Evolutionary conservation across 208 protist species (phyloP).

Genomic region (Eutreptiella sp.): DNA sequence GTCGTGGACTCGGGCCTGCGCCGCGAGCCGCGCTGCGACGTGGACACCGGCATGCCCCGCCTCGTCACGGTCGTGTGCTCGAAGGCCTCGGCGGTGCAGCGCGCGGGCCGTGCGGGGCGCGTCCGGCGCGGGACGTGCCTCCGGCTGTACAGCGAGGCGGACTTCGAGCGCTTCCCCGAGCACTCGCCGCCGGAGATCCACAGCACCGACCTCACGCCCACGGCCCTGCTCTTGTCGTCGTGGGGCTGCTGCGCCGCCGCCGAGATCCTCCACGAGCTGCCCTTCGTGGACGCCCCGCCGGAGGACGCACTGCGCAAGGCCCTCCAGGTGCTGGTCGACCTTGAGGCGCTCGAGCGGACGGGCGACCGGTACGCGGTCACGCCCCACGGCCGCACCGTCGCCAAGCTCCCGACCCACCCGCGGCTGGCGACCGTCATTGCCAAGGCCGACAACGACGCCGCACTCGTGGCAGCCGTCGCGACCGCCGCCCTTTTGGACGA

Average conservation of each 20-base stretch:
- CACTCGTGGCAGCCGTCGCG: no score
- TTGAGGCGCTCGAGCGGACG: constrained; percentile 92
- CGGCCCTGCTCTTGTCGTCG: constrained; percentile 65
- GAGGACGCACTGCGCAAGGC: constrained; percentile 66
- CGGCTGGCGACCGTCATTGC: constrained; percentile 86
- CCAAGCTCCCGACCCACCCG: constrained; percentile 97
- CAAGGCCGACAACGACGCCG: no score
- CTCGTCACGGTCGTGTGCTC: constrained; percentile 89
- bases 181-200: constrained; percentile 72
- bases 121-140: constrained; percentile 76
- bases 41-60: constrained; percentile 88
- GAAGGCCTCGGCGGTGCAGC: constrained; percentile 73
- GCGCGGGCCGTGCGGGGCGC: constrained; percentile 85
- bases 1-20: constrained; percentile 98
- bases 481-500: no score
- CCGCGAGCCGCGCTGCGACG: constrained; percentile 97
- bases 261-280: no score
- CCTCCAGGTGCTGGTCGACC: constrained; percentile 80
- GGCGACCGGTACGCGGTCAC: no score
- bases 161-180: constrained; percentile 37
- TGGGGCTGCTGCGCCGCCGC: no score
- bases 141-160: constrained; percentile 65
- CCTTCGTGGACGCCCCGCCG: no score
- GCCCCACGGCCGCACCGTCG: constrained; percentile 84
- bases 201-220: constrained; percentile 61